Evolutionary conservation across 768 basidiomycete species (phyloP).

Genomic region (Dacryopinax spathularia): DNA sequence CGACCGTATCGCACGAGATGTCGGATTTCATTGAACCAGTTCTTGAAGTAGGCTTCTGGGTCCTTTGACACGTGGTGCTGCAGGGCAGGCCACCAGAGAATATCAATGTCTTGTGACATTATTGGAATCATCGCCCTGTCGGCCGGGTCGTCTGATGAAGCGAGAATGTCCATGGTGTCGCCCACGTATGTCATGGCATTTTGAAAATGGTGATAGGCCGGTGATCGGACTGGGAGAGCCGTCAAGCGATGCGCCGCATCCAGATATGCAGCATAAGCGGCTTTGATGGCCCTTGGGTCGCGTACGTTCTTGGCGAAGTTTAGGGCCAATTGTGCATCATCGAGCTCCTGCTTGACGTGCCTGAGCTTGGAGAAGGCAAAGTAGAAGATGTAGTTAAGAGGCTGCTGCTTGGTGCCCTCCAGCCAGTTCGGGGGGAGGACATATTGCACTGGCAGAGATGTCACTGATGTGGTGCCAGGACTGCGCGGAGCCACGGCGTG

Average conservation of each 20-base stretch:
- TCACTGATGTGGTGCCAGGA: too few species aligned
- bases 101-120: background rate
- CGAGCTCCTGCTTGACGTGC: background rate
- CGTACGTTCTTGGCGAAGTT: background rate
- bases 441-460: background rate
- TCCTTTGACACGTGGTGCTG: background rate
- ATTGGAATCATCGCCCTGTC: background rate
- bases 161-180: background rate
- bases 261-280: background rate
- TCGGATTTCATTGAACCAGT: background rate
- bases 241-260: background rate
- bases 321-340: background rate
- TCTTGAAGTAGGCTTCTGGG: background rate
- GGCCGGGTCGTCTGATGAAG: background rate
- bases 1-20: background rate
- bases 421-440: background rate
- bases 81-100: background rate
- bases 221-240: background rate
- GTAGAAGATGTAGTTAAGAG: background rate
- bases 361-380: background rate
- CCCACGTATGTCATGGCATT: background rate
- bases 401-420: background rate
- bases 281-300: background rate
- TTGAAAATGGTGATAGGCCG: background rate
- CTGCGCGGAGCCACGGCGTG: background rate